Conservation (phyloP, 257 asterid species). For the Nicotiana noctiflora region DNA sequence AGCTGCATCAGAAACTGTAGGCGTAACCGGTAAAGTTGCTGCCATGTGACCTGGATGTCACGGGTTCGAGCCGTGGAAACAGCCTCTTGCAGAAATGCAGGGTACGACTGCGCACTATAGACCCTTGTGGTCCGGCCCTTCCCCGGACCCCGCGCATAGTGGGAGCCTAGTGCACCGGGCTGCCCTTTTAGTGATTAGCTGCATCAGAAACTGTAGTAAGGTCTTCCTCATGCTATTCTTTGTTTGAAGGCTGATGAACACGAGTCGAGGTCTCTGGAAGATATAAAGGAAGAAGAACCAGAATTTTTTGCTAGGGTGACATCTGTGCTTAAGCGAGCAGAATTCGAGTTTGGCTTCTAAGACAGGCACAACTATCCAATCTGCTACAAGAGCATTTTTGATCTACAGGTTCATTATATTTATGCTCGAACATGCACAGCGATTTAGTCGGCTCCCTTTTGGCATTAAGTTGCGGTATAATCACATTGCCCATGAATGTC, state of each 20-base stretch:
- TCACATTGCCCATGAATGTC: neutral
- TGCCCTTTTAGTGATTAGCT: no score
- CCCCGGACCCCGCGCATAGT: no score
- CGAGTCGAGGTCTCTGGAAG: conserved; percentile 72
- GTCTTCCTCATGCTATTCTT: neutral
- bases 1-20: neutral
- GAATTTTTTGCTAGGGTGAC: conserved; percentile 62
- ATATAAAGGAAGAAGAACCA: conserved; percentile 60
- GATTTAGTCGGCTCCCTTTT: neutral
- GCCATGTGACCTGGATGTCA: no score
- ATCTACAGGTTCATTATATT: neutral
- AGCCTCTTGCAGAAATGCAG: no score
- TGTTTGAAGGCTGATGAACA: conserved; percentile 77
- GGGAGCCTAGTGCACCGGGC: no score
- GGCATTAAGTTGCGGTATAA: neutral
- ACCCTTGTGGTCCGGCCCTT: no score
- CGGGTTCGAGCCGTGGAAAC: no score
- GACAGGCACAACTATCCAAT: neutral
- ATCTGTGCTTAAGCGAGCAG: conserved; percentile 77
- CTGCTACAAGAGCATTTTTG: neutral
- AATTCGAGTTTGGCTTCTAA: conserved; percentile 46
- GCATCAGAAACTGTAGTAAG: neutral
- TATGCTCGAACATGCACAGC: neutral
- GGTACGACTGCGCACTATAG: no score
- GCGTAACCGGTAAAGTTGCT: no score